Conservation (phyloP, 208 protist genomes). For the Trypanosoma avium region DNA sequence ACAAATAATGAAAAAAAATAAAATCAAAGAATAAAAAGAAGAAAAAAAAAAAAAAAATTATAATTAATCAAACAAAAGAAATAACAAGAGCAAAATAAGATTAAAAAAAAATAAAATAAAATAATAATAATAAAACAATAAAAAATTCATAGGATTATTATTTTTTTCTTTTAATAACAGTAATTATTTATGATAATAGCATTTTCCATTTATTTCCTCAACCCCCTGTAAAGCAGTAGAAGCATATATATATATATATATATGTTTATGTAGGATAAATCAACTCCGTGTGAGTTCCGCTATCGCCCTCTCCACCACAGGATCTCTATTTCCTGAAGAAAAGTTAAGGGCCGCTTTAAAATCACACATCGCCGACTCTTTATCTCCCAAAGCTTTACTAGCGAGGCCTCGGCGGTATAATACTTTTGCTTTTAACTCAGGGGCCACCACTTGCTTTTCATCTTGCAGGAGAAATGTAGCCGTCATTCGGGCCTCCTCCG, state of each 20-base stretch:
- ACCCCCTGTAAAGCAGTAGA: background rate
- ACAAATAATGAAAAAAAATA: background rate
- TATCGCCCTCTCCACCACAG: slow-evolving; percentile 49
- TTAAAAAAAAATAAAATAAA: background rate
- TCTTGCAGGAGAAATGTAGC: slow-evolving; percentile 81
- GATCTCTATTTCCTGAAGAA: slow-evolving; percentile 53
- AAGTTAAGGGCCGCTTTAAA: slow-evolving; percentile 65
- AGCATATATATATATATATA: background rate
- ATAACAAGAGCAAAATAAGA: slow-evolving; percentile 8
- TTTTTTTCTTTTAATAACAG: background rate
- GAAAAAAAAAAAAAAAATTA: slow-evolving; percentile 16
- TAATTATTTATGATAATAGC: background rate
- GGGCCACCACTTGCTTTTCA: slow-evolving; percentile 23
- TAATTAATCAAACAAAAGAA: background rate
- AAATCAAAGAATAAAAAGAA: background rate
- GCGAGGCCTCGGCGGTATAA: slow-evolving; percentile 74
- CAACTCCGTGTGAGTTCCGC: slow-evolving; percentile 23
- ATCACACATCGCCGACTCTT: slow-evolving; percentile 61
- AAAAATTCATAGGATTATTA: background rate
- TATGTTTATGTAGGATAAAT: background rate
- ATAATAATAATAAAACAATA: background rate
- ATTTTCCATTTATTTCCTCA: background rate
- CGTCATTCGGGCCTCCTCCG: slow-evolving; percentile 63
- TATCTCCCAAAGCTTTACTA: slow-evolving; percentile 57
- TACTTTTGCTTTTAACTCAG: slow-evolving; percentile 72